Conservation (phyloP, 1,139 yeast genomes). For the Kurtzmaniella natalensis region DNA sequence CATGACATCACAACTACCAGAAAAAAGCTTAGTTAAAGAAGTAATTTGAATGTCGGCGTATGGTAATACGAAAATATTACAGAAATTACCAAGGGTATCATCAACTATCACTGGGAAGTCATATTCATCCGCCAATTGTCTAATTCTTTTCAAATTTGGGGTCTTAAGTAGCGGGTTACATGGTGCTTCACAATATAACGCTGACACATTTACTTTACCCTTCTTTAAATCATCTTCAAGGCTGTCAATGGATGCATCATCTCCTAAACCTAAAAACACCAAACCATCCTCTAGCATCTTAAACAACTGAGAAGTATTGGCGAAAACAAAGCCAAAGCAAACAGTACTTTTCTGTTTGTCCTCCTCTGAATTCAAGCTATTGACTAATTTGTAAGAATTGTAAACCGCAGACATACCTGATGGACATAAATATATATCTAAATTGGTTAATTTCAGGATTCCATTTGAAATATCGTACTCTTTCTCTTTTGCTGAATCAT, state of each 20-base stretch:
- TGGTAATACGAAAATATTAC: conserved; percentile 76
- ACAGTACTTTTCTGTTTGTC: conserved; percentile 57
- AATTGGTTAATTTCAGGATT: conserved; percentile 34
- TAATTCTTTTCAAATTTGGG: conserved; percentile 66
- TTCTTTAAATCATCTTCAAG: conserved; percentile 55
- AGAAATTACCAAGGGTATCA: conserved; percentile 89
- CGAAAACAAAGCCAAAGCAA: conserved; percentile 93
- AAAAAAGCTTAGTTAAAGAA: conserved; percentile 85
- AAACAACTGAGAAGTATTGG: conserved; percentile 81
- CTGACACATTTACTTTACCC: conserved; percentile 63
- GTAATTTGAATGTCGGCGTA: conserved; percentile 85
- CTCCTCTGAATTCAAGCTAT: conserved; percentile 37
- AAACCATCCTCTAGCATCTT: conserved; percentile 88
- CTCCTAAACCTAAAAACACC: conserved; percentile 81
- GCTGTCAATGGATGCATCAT: conserved; percentile 62
- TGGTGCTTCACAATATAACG: conserved; percentile 88
- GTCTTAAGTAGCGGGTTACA: conserved; percentile 85
- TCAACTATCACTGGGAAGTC: conserved; percentile 83
- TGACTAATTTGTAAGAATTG: conserved; percentile 67
- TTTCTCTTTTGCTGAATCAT: conserved; percentile 33
- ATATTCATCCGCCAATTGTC: conserved; percentile 61
- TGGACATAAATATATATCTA: conserved; percentile 80
- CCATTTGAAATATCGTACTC: conserved; percentile 27
- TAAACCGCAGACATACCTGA: conserved; percentile 93
- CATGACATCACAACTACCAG: conserved; percentile 94